These are phyloP conservation scores for Orbilia oligospora DNA, from an alignment of 2,329 filamentous ascomycete species.

Conservation along the genomic window DNA sequence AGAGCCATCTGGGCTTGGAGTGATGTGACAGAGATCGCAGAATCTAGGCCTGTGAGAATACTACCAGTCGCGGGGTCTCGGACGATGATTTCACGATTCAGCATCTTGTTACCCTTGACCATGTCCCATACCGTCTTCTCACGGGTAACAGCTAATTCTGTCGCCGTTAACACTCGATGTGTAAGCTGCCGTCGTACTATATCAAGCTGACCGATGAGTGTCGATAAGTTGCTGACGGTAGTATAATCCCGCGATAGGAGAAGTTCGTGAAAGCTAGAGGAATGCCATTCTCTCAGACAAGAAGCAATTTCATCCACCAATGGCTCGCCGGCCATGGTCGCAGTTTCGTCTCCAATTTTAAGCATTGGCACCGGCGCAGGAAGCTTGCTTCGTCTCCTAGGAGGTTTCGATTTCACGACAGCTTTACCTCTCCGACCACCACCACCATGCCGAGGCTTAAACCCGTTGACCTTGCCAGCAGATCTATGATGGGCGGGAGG, in stretches of 20 bases:
- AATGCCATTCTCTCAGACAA: slow-evolving; percentile 97
- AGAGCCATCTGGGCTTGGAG: slow-evolving; percentile 97
- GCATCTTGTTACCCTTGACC: slow-evolving; percentile 92
- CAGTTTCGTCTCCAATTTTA: slow-evolving; percentile 96
- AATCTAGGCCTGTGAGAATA: slow-evolving; percentile 91
- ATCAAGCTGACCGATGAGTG: slow-evolving; percentile 85
- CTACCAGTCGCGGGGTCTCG: slow-evolving; percentile 88
- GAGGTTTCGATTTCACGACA: slow-evolving; percentile 63
- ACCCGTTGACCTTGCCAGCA: slow-evolving; percentile 56
- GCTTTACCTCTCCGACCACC: slow-evolving; percentile 23
- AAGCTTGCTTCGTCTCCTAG: slow-evolving; percentile 76
- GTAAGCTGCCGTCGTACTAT: slow-evolving; percentile 88
- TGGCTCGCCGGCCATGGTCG: slow-evolving; percentile 88
- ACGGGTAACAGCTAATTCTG: slow-evolving; percentile 84
- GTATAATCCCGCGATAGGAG: slow-evolving; percentile 86
- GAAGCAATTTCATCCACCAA: slow-evolving; percentile 98
- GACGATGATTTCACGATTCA: slow-evolving; percentile 94
- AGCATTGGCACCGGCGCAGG: slow-evolving; percentile 96
- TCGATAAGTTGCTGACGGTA: slow-evolving; percentile 83
- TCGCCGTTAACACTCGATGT: slow-evolving; percentile 90
- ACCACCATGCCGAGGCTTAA: slow-evolving; percentile 34
- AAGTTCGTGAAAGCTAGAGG: slow-evolving; percentile 93
- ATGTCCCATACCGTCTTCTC: slow-evolving; percentile 96
- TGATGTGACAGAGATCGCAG: slow-evolving; percentile 88
- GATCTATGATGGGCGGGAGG: slow-evolving; percentile 52